Conservation (phyloP, 148 eudicot genomes). For the Rhododendron ovatum region DNA sequence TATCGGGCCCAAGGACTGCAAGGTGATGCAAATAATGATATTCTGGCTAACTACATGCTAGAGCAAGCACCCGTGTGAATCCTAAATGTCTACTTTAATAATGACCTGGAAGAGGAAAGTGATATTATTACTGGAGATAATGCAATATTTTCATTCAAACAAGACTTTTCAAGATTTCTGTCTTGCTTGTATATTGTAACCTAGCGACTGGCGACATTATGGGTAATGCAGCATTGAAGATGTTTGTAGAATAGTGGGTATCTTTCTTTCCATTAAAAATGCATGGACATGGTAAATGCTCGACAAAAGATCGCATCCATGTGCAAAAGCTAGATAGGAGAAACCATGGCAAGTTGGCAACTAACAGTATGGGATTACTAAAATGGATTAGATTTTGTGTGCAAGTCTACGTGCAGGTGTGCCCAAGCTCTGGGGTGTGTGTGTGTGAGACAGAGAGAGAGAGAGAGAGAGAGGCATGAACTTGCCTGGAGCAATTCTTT, state of each 20-base stretch:
- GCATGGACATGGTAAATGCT: background rate
- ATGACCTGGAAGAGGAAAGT: background rate
- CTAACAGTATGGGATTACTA: background rate
- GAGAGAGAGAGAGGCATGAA: background rate
- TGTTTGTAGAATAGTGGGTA: background rate
- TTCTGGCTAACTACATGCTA: background rate
- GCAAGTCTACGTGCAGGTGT: background rate
- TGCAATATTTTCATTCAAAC: background rate
- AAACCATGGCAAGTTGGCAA: background rate
- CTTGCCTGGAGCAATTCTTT: slow-evolving; percentile 72
- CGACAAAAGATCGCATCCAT: background rate
- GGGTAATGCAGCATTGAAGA: background rate
- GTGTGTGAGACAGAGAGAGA: background rate
- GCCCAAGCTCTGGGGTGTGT: background rate
- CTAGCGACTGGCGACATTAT: background rate
- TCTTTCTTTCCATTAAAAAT: background rate
- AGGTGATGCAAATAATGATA: background rate
- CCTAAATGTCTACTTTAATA: background rate
- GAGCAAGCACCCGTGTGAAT: background rate
- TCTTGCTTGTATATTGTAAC: background rate
- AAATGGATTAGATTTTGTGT: background rate
- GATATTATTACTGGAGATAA: background rate
- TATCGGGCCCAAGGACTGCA: background rate
- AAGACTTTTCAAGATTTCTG: background rate
- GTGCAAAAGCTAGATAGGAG: background rate